Evolutionary conservation across 2,329 filamentous ascomycete genomes (phyloP).

Genomic region (Didymella pinodella): DNA sequence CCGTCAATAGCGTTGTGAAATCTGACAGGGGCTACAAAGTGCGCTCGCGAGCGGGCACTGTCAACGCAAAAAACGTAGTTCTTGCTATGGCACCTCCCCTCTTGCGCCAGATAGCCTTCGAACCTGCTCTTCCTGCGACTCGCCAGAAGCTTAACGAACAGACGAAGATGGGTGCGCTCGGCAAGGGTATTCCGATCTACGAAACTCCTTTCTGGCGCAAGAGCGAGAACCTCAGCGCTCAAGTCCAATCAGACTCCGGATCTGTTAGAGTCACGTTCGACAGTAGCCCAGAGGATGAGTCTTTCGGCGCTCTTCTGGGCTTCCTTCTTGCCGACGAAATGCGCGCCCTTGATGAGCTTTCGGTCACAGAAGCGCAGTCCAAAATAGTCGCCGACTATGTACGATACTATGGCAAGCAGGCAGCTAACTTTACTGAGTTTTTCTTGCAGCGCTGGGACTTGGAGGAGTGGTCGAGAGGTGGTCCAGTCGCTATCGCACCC

Average conservation of each 20-base stretch:
- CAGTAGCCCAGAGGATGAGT: slow-evolving; percentile 24
- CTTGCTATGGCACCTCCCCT: slow-evolving; percentile 59
- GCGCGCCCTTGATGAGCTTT: slow-evolving; percentile 26
- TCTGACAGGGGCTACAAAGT: slow-evolving; percentile 20
- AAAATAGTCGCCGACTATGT: slow-evolving; percentile 24
- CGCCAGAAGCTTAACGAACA: slow-evolving; percentile 52
- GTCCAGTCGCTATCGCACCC: slow-evolving; percentile 28
- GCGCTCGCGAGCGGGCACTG: slow-evolving; percentile 30
- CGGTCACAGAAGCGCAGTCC: neutral
- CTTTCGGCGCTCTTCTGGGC: slow-evolving; percentile 35
- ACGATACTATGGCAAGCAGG: slow-evolving; percentile 27
- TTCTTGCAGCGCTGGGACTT: slow-evolving; percentile 36
- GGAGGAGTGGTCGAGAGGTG: slow-evolving; percentile 31
- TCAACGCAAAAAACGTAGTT: slow-evolving; percentile 57
- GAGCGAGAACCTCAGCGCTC: slow-evolving; percentile 54
- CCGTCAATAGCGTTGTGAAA: slow-evolving; percentile 22
- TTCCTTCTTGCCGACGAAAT: slow-evolving; percentile 35
- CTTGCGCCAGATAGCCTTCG: slow-evolving; percentile 57
- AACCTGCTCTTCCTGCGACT: slow-evolving; percentile 54
- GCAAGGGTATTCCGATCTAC: slow-evolving; percentile 61
- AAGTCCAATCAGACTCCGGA: slow-evolving; percentile 28
- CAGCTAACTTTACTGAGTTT: slow-evolving; percentile 27
- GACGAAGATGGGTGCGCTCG: slow-evolving; percentile 58
- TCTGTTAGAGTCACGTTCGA: slow-evolving; percentile 29
- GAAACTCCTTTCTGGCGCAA: slow-evolving; percentile 57